These are phyloP conservation scores for Ganoderma boninense DNA, from an alignment of 1,284 basidiomycete genomes.

Conservation along the genomic window DNA sequence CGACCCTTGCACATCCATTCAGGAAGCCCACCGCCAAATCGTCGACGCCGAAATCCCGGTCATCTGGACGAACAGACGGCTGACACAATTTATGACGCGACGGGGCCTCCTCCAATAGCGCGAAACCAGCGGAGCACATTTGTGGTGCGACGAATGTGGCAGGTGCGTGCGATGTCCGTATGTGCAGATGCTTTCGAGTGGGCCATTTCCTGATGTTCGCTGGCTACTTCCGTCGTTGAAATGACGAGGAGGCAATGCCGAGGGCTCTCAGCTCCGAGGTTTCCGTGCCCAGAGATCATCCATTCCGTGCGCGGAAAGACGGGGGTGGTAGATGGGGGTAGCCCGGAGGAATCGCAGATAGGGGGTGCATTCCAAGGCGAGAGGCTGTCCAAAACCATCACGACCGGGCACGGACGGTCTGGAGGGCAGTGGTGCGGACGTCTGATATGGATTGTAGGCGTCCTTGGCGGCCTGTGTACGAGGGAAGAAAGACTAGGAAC, in stretches of 20 bases:
- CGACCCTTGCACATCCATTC: conserved; percentile 20
- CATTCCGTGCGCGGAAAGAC: conserved; percentile 5
- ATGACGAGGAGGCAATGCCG: conserved; percentile 7
- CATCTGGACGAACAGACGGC: neutral
- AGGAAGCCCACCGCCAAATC: conserved; percentile 13
- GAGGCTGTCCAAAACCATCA: neutral
- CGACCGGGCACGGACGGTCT: neutral
- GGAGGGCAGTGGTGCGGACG: neutral
- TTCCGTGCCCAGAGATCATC: neutral
- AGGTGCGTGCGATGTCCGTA: neutral
- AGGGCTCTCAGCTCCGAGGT: conserved; percentile 15
- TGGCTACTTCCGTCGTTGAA: neutral
- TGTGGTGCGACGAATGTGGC: neutral
- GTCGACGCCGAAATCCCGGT: neutral
- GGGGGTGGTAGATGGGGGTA: conserved; percentile 3
- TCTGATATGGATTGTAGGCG: neutral
- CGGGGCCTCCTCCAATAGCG: neutral
- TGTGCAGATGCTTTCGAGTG: neutral
- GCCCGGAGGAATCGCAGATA: conserved; percentile 25
- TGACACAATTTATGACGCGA: neutral
- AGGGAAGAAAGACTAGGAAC: neutral
- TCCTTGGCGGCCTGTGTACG: neutral
- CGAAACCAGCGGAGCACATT: neutral
- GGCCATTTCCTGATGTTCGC: neutral
- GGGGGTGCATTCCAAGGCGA: neutral